Conservation (phyloP, 148 eudicot species). For the Silene conica region DNA sequence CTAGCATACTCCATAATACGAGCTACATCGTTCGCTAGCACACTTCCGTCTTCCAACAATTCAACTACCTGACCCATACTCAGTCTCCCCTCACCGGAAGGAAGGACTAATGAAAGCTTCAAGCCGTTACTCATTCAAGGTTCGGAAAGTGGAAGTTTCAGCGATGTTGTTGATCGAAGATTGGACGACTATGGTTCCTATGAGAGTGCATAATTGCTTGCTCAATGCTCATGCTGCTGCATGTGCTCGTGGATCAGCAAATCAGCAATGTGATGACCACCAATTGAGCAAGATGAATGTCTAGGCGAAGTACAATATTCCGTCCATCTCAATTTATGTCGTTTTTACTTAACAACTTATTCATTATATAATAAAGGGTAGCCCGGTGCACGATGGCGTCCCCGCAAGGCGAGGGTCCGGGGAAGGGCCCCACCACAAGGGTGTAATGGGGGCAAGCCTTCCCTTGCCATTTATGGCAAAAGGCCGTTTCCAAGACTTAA, state of each 20-base stretch:
- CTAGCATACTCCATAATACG: background rate
- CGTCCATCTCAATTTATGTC: too few species aligned
- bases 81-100: too few species aligned
- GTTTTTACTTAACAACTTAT: background rate
- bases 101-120: too few species aligned
- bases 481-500: too few species aligned
- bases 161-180: conserved; percentile 52
- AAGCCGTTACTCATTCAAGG: conserved; percentile 63
- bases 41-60: background rate
- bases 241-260: conserved; percentile 64
- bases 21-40: background rate
- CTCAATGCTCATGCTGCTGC: conserved; percentile 82
- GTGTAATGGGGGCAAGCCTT: too few species aligned
- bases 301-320: background rate
- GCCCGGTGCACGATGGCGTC: too few species aligned
- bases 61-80: background rate
- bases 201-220: conserved; percentile 64
- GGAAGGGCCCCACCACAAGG: too few species aligned
- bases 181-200: conserved; percentile 16
- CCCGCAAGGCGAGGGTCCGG: too few species aligned
- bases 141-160: conserved; percentile 44
- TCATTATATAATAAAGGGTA: too few species aligned
- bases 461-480: too few species aligned
- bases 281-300: conserved; percentile 54
- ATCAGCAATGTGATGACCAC: conserved; percentile 60